These are phyloP conservation scores for Elsinoe necatrix DNA, from an alignment of 2,329 filamentous ascomycete genomes.

Conservation along the genomic window DNA sequence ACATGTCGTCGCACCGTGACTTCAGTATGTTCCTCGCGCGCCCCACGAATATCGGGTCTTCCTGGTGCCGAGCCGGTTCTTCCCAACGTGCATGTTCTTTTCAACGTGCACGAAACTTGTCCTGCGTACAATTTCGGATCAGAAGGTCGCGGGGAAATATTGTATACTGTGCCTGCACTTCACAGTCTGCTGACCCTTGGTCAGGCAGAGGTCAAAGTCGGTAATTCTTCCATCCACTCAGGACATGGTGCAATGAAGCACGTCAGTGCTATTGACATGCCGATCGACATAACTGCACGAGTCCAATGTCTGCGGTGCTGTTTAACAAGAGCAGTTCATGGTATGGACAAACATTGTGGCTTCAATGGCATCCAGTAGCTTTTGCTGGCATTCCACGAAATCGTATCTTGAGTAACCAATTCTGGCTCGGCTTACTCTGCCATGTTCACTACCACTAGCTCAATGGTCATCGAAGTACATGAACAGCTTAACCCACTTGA, in stretches of 20 bases:
- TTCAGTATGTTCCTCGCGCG: too few species aligned
- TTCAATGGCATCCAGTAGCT: background rate
- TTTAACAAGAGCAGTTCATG: background rate
- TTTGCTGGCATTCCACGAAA: background rate
- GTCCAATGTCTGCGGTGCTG: too few species aligned
- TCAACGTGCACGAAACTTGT: background rate
- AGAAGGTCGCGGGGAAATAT: background rate
- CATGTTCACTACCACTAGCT: background rate
- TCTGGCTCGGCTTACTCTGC: background rate
- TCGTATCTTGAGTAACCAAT: background rate
- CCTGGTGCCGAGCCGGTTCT: background rate
- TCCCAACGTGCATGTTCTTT: too few species aligned
- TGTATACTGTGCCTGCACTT: background rate
- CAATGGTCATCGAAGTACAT: background rate
- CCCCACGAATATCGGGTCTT: background rate
- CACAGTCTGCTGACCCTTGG: background rate
- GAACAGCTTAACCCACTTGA: background rate
- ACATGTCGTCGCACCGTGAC: too few species aligned
- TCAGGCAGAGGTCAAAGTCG: too few species aligned
- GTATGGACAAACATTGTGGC: background rate
- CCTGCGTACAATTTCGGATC: background rate
- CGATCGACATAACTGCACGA: background rate
- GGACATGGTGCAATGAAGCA: background rate
- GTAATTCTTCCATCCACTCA: slow-evolving; percentile 7
- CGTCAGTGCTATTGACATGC: background rate